Evolutionary conservation across 768 basidiomycete species (phyloP).

Genomic region (Daedaleopsis sinensis): DNA sequence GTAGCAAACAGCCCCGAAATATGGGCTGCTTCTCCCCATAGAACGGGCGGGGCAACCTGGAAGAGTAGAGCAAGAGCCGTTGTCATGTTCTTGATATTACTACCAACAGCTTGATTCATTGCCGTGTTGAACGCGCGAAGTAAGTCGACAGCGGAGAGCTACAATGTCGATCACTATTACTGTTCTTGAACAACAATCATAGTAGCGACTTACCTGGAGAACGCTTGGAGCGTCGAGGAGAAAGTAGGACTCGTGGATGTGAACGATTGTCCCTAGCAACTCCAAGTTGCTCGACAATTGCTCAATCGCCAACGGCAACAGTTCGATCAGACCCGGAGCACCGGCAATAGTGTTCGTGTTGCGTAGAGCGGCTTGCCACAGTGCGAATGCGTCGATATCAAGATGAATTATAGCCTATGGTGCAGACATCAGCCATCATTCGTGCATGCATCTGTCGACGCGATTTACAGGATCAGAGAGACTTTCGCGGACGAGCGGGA

Average conservation of each 20-base stretch:
- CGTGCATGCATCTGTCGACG: background rate
- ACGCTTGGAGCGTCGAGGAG: conserved; percentile 67
- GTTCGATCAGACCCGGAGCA: conserved; percentile 54
- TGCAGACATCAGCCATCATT: background rate
- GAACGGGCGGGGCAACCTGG: conserved; percentile 60
- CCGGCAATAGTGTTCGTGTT: conserved; percentile 61
- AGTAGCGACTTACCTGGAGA: conserved; percentile 53
- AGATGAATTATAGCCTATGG: conserved; percentile 63
- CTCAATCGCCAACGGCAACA: conserved; percentile 66
- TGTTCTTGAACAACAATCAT: background rate
- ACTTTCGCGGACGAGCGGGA: conserved; percentile 30
- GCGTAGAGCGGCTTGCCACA: conserved; percentile 75
- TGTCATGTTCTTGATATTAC: conserved; percentile 70
- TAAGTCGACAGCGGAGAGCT: conserved; percentile 60
- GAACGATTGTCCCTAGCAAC: conserved; percentile 65
- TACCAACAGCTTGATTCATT: conserved; percentile 48
- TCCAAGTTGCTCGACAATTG: conserved; percentile 73
- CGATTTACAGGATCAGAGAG: conserved; percentile 26
- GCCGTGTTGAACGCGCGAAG: conserved; percentile 59
- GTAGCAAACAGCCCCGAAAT: conserved; percentile 71
- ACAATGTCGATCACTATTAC: background rate
- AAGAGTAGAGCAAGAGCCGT: conserved; percentile 58
- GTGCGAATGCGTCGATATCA: conserved; percentile 74
- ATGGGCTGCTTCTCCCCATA: conserved; percentile 80
- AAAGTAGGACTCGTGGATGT: conserved; percentile 77